These are phyloP conservation scores for Mycena sp. DNA, from an alignment of 1,284 basidiomycete species.

Conservation along the genomic window DNA sequence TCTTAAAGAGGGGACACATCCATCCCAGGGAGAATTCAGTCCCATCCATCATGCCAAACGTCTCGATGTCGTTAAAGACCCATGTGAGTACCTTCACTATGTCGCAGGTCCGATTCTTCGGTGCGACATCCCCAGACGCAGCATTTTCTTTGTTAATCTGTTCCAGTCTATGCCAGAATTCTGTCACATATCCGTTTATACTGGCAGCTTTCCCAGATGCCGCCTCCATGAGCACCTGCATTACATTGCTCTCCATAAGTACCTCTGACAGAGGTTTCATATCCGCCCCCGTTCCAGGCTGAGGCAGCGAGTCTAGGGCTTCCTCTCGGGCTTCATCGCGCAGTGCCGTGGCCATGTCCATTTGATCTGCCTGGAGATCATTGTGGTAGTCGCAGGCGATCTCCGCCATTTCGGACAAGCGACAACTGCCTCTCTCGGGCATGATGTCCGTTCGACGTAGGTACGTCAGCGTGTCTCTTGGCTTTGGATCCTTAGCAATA, in stretches of 20 bases:
- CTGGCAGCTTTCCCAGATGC: constrained; percentile 11
- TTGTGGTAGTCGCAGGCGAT: constrained; percentile 14
- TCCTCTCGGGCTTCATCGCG: neutral
- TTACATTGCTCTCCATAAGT: no score
- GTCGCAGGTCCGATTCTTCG: neutral
- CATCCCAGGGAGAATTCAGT: neutral
- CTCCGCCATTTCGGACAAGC: constrained; percentile 27
- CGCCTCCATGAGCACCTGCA: no score
- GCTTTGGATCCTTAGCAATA: no score
- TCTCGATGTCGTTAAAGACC: constrained; percentile 18
- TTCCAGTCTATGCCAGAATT: constrained; percentile 5
- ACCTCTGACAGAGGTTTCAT: no score
- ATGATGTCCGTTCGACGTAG: no score
- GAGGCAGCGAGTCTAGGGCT: neutral
- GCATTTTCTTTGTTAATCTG: neutral
- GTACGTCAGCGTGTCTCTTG: no score
- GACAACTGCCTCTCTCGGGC: neutral
- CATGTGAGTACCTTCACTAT: neutral
- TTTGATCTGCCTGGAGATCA: no score
- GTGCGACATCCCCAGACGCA: neutral
- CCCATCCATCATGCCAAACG: neutral
- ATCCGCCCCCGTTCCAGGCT: neutral
- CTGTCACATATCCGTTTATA: constrained; percentile 10
- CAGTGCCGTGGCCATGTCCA: neutral
- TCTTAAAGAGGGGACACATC: constrained; percentile 22